Evolutionary conservation across 2,329 filamentous ascomycete genomes (phyloP).

Genomic region (Xylariaceae sp.): DNA sequence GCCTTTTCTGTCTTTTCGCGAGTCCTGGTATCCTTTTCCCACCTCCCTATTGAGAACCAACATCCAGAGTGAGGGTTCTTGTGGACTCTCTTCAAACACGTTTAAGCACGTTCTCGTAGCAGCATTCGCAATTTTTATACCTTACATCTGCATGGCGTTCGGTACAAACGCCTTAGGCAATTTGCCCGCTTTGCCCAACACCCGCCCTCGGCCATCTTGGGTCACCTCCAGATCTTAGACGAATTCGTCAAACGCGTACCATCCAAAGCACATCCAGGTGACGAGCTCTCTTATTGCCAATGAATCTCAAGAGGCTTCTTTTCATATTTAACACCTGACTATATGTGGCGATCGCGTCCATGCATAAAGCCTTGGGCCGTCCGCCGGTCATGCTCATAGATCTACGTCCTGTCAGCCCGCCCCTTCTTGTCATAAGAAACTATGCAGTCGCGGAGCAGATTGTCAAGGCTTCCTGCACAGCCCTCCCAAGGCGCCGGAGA

Average conservation of each 20-base stretch:
- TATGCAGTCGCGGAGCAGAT: slow-evolving; percentile 34
- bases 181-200: slow-evolving; percentile 8
- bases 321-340: not conserved
- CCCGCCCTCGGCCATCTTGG: slow-evolving; percentile 4
- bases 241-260: slow-evolving; percentile 1
- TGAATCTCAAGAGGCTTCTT: not conserved
- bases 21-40: too few species aligned
- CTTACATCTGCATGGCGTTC: too few species aligned
- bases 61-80: too few species aligned
- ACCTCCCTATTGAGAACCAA: too few species aligned
- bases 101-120: too few species aligned
- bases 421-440: slow-evolving; percentile 31
- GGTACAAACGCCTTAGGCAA: slow-evolving; percentile 11
- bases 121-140: too few species aligned
- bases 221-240: slow-evolving; percentile 8
- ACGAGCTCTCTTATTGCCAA: too few species aligned
- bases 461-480: slow-evolving; percentile 8
- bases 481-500: too few species aligned
- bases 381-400: slow-evolving; percentile 35
- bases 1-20: too few species aligned
- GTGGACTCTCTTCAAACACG: too few species aligned
- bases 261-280: slow-evolving; percentile 8
- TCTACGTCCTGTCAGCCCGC: slow-evolving; percentile 31
- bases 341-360: slow-evolving; percentile 13
- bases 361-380: slow-evolving; percentile 29